A percentile compares a stretch with the other conserved stretches of the same genome.
Conservation (phyloP, 192 early-diverging fungal species). For the Lobosporangium transversale region DNA sequence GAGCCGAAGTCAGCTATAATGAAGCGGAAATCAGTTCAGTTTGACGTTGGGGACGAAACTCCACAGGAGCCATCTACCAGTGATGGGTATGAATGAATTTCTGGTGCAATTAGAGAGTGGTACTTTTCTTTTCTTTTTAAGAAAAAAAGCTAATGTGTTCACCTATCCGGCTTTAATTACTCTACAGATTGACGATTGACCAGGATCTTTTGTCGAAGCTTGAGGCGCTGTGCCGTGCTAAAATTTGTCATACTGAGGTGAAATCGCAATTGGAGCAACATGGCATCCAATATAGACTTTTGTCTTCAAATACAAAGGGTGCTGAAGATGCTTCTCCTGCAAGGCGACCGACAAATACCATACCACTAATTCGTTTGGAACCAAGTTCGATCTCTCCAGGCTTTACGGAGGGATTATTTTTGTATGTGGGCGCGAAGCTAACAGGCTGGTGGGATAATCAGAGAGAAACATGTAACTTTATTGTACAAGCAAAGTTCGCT, state of each 20-base stretch:
- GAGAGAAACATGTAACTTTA: conserved; percentile 48
- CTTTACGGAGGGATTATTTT: conserved; percentile 24
- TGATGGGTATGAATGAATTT: conserved; percentile 36
- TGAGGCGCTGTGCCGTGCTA: conserved; percentile 33
- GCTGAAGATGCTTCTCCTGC: background rate
- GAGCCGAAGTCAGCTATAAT: background rate
- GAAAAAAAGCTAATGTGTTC: too few species aligned
- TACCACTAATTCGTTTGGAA: conserved; percentile 37
- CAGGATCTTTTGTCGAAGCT: conserved; percentile 39
- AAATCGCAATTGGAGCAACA: conserved; percentile 29
- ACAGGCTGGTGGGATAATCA: conserved; percentile 49
- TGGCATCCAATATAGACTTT: conserved; percentile 27
- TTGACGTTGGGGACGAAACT: conserved; percentile 25
- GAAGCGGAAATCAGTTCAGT: conserved; percentile 48
- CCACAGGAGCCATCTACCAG: background rate
- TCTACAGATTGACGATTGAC: conserved; percentile 28
- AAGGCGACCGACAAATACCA: conserved; percentile 2
- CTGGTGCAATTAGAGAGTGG: too few species aligned
- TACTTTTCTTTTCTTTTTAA: too few species aligned
- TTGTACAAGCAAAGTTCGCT: conserved; percentile 38
- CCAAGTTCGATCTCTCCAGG: conserved; percentile 29
- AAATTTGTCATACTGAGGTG: conserved; percentile 34
- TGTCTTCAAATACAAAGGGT: background rate
- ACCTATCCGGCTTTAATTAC: too few species aligned
- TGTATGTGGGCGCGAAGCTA: conserved; percentile 40